Evolutionary conservation across 306 rosid genomes (phyloP).

Genomic region (Gastrolobium villosum): DNA sequence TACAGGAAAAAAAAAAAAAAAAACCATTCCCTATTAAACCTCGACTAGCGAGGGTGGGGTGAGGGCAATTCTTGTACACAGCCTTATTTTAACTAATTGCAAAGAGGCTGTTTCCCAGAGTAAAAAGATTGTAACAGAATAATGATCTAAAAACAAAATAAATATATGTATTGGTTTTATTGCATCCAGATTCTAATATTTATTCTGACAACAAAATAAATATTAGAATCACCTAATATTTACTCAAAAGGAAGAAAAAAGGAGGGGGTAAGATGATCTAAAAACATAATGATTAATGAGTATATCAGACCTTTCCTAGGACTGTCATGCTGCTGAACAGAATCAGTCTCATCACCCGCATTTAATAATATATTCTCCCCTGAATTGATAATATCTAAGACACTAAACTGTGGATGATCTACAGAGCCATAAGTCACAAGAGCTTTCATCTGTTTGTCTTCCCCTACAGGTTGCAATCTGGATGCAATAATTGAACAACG

Average conservation of each 20-base stretch:
- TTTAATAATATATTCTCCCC: conserved; percentile 49
- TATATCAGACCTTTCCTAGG: conserved; percentile 50
- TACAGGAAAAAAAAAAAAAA: background rate
- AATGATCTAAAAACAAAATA: no score
- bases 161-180: no score
- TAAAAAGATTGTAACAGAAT: no score
- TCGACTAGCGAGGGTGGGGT: no score
- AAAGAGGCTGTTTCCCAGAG: no score
- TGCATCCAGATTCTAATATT: no score
- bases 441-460: conserved; percentile 51
- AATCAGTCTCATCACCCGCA: conserved; percentile 40
- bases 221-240: conserved; percentile 20
- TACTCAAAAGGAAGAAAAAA: conserved; percentile 42
- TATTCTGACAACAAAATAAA: conserved; percentile 7
- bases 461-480: conserved; percentile 54
- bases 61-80: no score
- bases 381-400: conserved; percentile 45
- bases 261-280: background rate
- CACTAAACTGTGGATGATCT: conserved; percentile 61
- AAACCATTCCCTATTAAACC: background rate
- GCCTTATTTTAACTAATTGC: no score
- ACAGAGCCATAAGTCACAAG: conserved; percentile 57
- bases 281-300: conserved; percentile 12
- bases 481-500: conserved; percentile 53
- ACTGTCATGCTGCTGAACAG: conserved; percentile 45